These are phyloP conservation scores for Chlorociboria aeruginascens DNA, from an alignment of 495 filamentous ascomycete genomes.

Conservation along the genomic window DNA sequence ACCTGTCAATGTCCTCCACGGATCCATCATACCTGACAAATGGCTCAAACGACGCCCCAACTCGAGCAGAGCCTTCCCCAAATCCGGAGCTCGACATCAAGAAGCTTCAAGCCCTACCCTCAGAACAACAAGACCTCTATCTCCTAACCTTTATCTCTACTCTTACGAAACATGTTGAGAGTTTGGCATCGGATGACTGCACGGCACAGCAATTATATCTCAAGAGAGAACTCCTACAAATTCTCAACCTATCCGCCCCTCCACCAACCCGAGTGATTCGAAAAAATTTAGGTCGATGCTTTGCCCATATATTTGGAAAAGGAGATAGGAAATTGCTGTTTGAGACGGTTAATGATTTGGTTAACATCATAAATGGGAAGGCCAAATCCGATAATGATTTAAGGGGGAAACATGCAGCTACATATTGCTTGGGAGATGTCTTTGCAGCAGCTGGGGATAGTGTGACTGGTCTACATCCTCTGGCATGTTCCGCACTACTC, in stretches of 20 bases:
- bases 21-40: conserved; percentile 19
- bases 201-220: conserved; percentile 79
- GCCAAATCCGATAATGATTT: conserved; percentile 56
- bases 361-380: conserved; percentile 65
- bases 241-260: conserved; percentile 76
- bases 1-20: conserved; percentile 17
- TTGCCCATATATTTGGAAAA: conserved; percentile 71
- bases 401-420: conserved; percentile 70
- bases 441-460: conserved; percentile 87
- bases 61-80: conserved; percentile 14
- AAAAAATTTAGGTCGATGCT: conserved; percentile 74
- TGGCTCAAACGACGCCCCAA: conserved; percentile 18
- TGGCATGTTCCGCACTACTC: conserved; percentile 57
- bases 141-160: conserved; percentile 80
- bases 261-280: conserved; percentile 80
- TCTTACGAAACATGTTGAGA: conserved; percentile 67
- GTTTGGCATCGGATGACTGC: conserved; percentile 61
- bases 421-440: conserved; percentile 77
- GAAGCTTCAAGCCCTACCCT: conserved; percentile 80
- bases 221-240: conserved; percentile 82
- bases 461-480: conserved; percentile 69
- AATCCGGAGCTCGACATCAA: conserved; percentile 60
- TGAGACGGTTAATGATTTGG: conserved; percentile 84
- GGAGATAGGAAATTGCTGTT: conserved; percentile 88
- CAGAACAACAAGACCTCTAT: conserved; percentile 92